Conservation (phyloP, 495 filamentous ascomycete genomes). For the Aspergillus incahuasiensis region DNA sequence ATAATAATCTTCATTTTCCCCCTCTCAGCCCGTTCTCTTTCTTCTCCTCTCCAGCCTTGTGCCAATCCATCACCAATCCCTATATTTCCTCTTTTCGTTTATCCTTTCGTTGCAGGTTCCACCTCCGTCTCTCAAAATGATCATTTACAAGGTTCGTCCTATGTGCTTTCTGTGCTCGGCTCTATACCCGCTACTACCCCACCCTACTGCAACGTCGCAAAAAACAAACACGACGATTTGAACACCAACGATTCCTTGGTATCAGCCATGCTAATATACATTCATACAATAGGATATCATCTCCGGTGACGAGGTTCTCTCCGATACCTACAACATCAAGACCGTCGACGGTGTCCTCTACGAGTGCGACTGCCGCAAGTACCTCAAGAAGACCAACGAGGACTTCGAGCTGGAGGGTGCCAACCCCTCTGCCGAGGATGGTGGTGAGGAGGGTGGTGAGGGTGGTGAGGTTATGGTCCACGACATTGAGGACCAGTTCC, state of each 20-base stretch:
- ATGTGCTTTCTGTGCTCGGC: neutral
- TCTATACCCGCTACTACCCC: neutral
- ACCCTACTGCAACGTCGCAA: slow-evolving; percentile 3
- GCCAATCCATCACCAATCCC: slow-evolving; percentile 12
- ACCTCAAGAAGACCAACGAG: slow-evolving; percentile 64
- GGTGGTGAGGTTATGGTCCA: slow-evolving; percentile 62
- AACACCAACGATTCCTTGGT: neutral
- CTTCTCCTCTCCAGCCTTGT: slow-evolving; percentile 18
- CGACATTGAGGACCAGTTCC: slow-evolving; percentile 92
- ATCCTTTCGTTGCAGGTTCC: slow-evolving; percentile 22
- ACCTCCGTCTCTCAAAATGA: slow-evolving; percentile 59
- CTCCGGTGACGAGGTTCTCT: slow-evolving; percentile 90
- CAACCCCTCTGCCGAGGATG: slow-evolving; percentile 94
- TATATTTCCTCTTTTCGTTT: slow-evolving; percentile 27
- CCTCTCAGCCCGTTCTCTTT: slow-evolving; percentile 29
- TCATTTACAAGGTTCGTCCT: slow-evolving; percentile 76
- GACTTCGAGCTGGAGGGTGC: slow-evolving; percentile 88
- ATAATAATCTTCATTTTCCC: slow-evolving; percentile 38
- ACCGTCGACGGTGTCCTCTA: slow-evolving; percentile 73
- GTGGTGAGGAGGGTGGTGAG: slow-evolving; percentile 68
- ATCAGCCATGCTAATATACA: slow-evolving; percentile 13
- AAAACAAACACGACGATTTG: slow-evolving; percentile 6
- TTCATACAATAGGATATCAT: slow-evolving; percentile 65
- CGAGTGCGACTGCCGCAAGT: slow-evolving; percentile 87
- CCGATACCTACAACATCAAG: slow-evolving; percentile 80